Conservation (phyloP, 352 stramenopile genomes). For the Pythium dissimile region DNA sequence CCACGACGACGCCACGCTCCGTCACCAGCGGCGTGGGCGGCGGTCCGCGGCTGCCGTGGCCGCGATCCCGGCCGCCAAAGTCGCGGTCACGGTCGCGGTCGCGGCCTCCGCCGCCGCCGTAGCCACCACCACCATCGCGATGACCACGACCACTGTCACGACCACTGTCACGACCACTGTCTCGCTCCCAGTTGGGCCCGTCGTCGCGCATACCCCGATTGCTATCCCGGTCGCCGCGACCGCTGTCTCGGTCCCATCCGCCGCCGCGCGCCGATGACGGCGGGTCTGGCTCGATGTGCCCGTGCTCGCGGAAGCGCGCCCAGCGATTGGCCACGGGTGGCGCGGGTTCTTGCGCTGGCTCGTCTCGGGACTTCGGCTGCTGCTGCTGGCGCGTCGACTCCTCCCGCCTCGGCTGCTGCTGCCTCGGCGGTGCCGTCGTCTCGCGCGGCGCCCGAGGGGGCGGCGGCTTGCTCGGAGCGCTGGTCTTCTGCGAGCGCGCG, state of each 20-base stretch:
- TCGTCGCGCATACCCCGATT: too few relatives aligned
- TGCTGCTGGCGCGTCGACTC: neutral
- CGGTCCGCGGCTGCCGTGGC: constrained; percentile 6
- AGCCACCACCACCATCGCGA: constrained; percentile 2
- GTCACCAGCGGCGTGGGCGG: constrained; percentile 8
- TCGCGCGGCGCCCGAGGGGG: too few relatives aligned
- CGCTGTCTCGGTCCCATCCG: constrained; percentile 9
- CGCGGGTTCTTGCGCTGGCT: constrained; percentile 1
- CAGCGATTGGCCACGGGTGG: constrained; percentile 21
- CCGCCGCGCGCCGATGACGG: neutral
- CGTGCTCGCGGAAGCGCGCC: constrained; percentile 19
- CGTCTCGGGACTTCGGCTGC: neutral
- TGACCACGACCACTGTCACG: constrained; percentile 10
- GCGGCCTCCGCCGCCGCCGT: constrained; percentile 14
- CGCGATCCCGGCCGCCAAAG: constrained; percentile 2
- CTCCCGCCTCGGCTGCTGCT: too few relatives aligned
- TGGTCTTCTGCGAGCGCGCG: constrained; percentile 14
- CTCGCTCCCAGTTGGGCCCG: neutral
- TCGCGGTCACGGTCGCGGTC: constrained; percentile 23
- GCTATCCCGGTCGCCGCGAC: neutral
- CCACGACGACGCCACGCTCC: constrained; percentile 25
- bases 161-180: constrained; percentile 16
- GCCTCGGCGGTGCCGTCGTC: too few relatives aligned
- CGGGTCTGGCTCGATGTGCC: neutral
- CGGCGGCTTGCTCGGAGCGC: neutral